Evolutionary conservation across 805 yeast genomes (phyloP), one percentile per base, ranked within the genome.

Genomic region (Wickerhamomyces canadensis): DNA sequence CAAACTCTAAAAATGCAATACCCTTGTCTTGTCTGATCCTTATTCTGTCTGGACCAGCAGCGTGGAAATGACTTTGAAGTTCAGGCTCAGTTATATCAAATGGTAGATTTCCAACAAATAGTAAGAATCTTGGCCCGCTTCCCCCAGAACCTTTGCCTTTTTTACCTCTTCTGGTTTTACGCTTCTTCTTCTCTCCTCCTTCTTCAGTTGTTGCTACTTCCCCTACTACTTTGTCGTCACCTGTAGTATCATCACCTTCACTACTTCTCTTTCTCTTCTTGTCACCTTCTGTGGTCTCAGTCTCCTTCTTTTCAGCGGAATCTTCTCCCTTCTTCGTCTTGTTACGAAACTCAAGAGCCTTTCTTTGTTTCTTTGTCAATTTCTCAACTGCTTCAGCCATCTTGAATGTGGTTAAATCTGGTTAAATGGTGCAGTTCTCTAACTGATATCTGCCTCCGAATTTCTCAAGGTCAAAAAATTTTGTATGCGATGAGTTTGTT

Each of bases 61-160:
- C 74, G 48, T 80, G 76, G 66, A 93, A 87, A 60, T 89, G 96
- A 15, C 70, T 65, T 37, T 66, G 61, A 22, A 93, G 57, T 37
- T 83, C 84, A 3, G 74, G 71, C 36, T 74, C 74, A 3, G 80
- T 71, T 17, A 78, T 62, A 37, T 78, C 79, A 56, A 76, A 85
- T 4, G 97, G 95, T 38, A 93, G 65, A 52, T 89, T 88, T 5
- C 98, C 98, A 8, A 89, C 86, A 62, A 93, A 93, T 23, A 93
- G 62, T 37, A 93, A 73, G 52, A 83, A 89, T 53, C 95, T 68
- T 38, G 77, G 82, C 14, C 76, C 49, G 38, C 26, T 36, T 31
- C 36, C 61, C 8, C 65, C 67, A 23, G 64, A 67, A 11, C 78
- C 80, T 57, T 71, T 78, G 16, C 84, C 84, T 45, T 81, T 80